phyloP scores from a whole-genome alignment of 768 basidiomycete species.

The Tricholoma saponaceum region DNA sequence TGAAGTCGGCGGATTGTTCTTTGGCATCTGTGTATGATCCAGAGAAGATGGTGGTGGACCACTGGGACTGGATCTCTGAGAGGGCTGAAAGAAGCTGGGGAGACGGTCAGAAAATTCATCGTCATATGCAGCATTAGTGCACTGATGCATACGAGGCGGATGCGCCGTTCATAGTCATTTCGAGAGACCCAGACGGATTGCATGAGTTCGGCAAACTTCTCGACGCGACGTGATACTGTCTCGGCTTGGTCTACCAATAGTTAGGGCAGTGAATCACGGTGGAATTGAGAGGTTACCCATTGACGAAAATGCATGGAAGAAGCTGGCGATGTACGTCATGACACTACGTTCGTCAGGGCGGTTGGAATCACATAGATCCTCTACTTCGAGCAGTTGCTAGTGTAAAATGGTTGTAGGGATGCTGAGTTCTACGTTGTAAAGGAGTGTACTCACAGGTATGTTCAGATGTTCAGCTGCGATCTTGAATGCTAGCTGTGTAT shows the following conservation, averaged over 20 bases:
- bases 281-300: slow-evolving; percentile 63
- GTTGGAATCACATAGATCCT: slow-evolving; percentile 86
- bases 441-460: slow-evolving; percentile 68
- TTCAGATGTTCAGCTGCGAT: slow-evolving; percentile 85
- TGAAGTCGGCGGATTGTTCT: slow-evolving; percentile 66
- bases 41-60: slow-evolving; percentile 62
- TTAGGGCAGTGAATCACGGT: slow-evolving; percentile 4
- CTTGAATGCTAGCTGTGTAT: slow-evolving; percentile 83
- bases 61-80: slow-evolving; percentile 60
- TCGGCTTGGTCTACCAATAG: slow-evolving; percentile 78
- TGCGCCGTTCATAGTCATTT: slow-evolving; percentile 92
- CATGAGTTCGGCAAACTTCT: slow-evolving; percentile 95
- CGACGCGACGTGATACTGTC: slow-evolving; percentile 88
- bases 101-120: not conserved
- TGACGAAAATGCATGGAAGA: slow-evolving; percentile 96
- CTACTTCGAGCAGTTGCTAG: slow-evolving; percentile 93
- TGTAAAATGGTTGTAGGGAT: not conserved
- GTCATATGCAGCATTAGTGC: not conserved
- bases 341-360: slow-evolving; percentile 94
- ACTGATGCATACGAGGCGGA: slow-evolving; percentile 49
- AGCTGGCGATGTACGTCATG: slow-evolving; percentile 97
- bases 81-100: slow-evolving; percentile 64
- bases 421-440: not conserved
- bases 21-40: slow-evolving; percentile 83
- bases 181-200: slow-evolving; percentile 83